phyloP scores from a whole-genome alignment of 116 monocot genomes.

The Phalaenopsis hybrid region DNA sequence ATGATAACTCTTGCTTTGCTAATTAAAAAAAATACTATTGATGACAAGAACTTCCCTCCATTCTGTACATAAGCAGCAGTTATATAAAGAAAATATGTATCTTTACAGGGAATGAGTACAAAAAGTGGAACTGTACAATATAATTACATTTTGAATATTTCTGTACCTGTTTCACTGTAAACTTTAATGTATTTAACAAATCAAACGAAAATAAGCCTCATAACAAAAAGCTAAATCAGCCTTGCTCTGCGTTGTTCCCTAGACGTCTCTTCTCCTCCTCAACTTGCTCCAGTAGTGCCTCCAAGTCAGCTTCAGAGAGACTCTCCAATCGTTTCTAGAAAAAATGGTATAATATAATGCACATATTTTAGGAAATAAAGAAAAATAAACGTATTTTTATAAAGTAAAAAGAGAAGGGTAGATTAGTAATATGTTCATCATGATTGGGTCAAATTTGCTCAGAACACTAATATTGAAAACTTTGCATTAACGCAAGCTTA shows the following conservation, averaged over 20 bases:
- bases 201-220: too few species aligned
- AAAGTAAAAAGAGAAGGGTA: too few species aligned
- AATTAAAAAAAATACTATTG: too few species aligned
- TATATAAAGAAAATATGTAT: neutral
- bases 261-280: slow-evolving; percentile 77
- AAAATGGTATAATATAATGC: neutral
- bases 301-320: slow-evolving; percentile 69
- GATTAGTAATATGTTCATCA: too few species aligned
- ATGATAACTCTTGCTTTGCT: too few species aligned
- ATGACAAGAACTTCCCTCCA: too few species aligned
- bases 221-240: neutral
- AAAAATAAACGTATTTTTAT: too few species aligned
- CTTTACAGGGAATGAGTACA: neutral
- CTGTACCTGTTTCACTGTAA: neutral
- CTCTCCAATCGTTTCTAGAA: slow-evolving; percentile 81
- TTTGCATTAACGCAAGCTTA: too few species aligned
- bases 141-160: neutral
- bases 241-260: neutral
- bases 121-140: neutral
- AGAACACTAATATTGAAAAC: too few species aligned
- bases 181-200: neutral
- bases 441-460: too few species aligned
- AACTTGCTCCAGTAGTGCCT: slow-evolving; percentile 83
- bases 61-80: too few species aligned
- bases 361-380: too few species aligned